These are phyloP conservation scores for Canna indica DNA, from an alignment of 176 grass and related monocot genomes.

Conservation along the genomic window DNA sequence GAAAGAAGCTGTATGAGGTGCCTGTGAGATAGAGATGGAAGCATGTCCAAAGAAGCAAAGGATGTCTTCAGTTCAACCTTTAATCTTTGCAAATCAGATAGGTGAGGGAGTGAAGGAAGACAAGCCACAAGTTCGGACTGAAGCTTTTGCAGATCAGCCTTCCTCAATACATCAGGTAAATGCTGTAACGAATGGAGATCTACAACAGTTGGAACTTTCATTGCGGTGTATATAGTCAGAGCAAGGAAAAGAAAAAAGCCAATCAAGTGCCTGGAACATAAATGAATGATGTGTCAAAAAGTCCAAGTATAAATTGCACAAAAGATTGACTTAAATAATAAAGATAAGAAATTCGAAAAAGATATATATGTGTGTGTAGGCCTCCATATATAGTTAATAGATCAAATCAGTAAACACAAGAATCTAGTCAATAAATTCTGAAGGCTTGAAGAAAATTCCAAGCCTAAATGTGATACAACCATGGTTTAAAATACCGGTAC, in stretches of 20 bases:
- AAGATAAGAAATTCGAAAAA: background rate
- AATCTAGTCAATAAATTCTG: too few species aligned
- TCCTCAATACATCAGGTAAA: conserved; percentile 9
- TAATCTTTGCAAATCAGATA: conserved; percentile 17
- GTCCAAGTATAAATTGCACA: background rate
- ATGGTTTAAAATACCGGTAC: too few species aligned
- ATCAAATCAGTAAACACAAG: too few species aligned
- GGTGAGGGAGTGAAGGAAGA: conserved; percentile 13
- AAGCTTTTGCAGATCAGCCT: conserved; percentile 16
- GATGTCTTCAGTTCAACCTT: conserved; percentile 9
- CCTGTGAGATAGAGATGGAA: conserved; percentile 13
- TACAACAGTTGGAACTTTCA: conserved; percentile 8
- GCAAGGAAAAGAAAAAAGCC: conserved; percentile 23
- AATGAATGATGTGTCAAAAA: background rate
- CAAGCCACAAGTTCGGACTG: conserved; percentile 11
- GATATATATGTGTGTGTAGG: too few species aligned
- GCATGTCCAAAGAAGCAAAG: conserved; percentile 10
- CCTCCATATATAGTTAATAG: too few species aligned
- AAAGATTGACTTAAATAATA: background rate
- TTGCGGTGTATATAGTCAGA: conserved; percentile 16
- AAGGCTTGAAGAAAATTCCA: too few species aligned
- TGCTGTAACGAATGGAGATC: conserved; percentile 19
- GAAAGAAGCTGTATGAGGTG: conserved; percentile 15
- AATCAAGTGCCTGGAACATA: conserved; percentile 15
- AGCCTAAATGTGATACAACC: too few species aligned